Base-by-base conservation (phyloP, 345 rosid species). In the Camelina laxa region DNA sequence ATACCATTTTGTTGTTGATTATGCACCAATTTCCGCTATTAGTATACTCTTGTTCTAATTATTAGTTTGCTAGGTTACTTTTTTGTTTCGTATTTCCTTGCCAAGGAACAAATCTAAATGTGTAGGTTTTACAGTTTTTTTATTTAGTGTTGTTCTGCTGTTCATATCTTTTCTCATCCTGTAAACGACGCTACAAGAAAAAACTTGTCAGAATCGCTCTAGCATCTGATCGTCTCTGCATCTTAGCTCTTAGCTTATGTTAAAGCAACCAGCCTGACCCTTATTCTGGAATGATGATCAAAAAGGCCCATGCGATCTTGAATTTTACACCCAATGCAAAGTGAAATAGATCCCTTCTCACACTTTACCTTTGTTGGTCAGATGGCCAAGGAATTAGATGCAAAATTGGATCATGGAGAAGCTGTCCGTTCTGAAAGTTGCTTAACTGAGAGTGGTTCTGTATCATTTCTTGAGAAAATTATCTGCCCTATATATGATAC, bases 301-400 rank as follows among this genome's bases (percentile, higher is more conserved):
- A 62, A 62, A 73, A 12, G 21, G 38, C 59, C 55, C 36, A 6
- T 44, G 71, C 15, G 38, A 55, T 55, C 31, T 55, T 9, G 45
- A 20, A 22, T 21, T 20, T 33, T 57, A 66, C 39, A 74, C 70
- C 39, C 49, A 20, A 8, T 55, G 44, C 13, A 10, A 35, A 39
- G 35, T 59, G 17, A 31, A 68, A 38, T 72, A 67, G 21, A 20
- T 57, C 27, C 47, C 62, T 30, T 67, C 62, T 79, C 36, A 67
- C 4, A 9, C 21, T 19, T 73, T 60, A 41, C 53, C 19, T 78
- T 53, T 72, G 76, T 74, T 75, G 73, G 84, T 67, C 82, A 95
- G 99, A 92, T 95, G 99, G 99, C 99, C 45, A 95, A 86, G 75
- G 97, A 95, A 71, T 79, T 95, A 87, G 99, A 95, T 85, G 97